Base-by-base conservation (phyloP, 768 basidiomycete genomes). In the Agaricus subrufescens region DNA sequence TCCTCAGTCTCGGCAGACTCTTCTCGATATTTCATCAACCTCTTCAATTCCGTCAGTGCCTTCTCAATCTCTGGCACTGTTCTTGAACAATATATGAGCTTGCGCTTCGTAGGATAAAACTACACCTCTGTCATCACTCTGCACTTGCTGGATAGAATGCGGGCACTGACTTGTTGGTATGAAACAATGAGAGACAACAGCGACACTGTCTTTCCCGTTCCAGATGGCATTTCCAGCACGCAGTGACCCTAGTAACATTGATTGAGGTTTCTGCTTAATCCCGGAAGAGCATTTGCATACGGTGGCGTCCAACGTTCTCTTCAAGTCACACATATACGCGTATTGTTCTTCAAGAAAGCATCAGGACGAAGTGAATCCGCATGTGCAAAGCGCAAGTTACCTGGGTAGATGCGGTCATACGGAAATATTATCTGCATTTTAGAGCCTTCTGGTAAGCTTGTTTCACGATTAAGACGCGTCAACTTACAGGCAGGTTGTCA, bases 61-160 rank as follows among this genome's bases (percentile, higher is more conserved):
- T 99, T 99, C 70, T 99, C 97, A 61, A 99, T 99, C 73, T 99
- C 97, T 3, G 97, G 97, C 8, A 99, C 97, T 9, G 97, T 99
- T 64, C 97, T 94, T 9, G 97, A 98, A 70, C 97, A 99, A 70
- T 99, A 99, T 59, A 99, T 88, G 56, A 99, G 85, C 70, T 98
- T 98, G 58, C 97, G 82, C 58, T 87, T 86, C 6, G 88, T 89
- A 23, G 94, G 91, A 69, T 94, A 91, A 72, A 93, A 96, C 94
- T 97, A 69, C 59, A 68, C 45, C n/a, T 47, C 19, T 25, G 44
- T 57, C 14, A 50, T 23, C 4, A 45, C 23, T 34, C 11, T 42
- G 50, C 42, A 44, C 46, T 31, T 27, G 25, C 11, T n/a, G 14
- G 10, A 9, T 19, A 14, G 26, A 25, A 27, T 11, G 23, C 19